Base-by-base conservation (phyloP, 2,329 filamentous ascomycete genomes). In the Apiospora koreana region DNA sequence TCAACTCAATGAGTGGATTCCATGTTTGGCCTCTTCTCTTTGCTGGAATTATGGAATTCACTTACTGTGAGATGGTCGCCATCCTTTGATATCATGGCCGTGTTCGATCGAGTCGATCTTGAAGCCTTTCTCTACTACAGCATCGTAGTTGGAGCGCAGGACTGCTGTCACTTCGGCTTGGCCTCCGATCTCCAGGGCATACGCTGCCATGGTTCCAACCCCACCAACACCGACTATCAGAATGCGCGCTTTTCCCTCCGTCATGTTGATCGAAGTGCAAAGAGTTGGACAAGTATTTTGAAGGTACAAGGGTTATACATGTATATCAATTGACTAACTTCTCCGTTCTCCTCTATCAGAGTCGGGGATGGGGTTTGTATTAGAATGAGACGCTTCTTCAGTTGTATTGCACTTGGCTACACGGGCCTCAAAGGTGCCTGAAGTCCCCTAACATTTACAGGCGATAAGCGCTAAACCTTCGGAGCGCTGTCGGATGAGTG, bases 221-320 rank as follows among this genome's bases (percentile, higher is more conserved):
- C 86, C 86, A 10, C 88, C 88, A 12, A 82, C 81, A 25, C 88
- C 88, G 18, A 90, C 78, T 6, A 90, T 76, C 5, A 89, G 81
- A 3, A 89, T 81, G 31, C 79, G 81, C 3, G 79, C 71, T 71
- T 83, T 84, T 14, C 12, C 2, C 14, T 72, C 66, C 21, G 66
- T 25, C 73, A 72, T 75, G 54, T 23, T 65, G 46, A 48, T 31
- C 14, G 41, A 16, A 16, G 16, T 16, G 9, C 12, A 43, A 35
- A 35, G 35, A 4, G 35, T 35, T 35, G 4, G 35, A 8, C 8
- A 8, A 35, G 35, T 35, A 35, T 35, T 35, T 8, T 8, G 8
- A 35, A 35, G 35, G 4, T 35, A n/a, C n/a, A n/a, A n/a, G n/a
- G n/a, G n/a, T n/a, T n/a, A n/a, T n/a, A 35, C 7, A 46, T 54